A percentile compares a stretch with the other conserved stretches of the same genome.
phyloP scores from a whole-genome alignment of 331 rosid species.

The Quercus phellos region DNA sequence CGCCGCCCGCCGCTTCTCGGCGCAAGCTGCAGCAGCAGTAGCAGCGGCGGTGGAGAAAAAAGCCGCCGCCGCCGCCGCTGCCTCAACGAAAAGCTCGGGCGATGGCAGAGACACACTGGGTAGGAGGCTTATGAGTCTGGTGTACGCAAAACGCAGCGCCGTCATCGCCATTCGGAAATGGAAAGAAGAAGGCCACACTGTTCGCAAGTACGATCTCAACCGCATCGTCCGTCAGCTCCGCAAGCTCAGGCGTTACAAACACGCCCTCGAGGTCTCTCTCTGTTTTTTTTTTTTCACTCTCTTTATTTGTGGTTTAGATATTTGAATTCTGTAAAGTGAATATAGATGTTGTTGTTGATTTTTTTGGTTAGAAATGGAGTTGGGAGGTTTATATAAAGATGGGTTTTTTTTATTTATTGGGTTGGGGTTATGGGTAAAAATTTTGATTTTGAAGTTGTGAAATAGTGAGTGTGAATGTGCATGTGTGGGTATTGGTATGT shows the following conservation, averaged over 20 bases:
- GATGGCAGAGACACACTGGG: slow-evolving; percentile 63
- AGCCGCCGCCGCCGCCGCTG: not conserved
- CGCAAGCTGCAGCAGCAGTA: slow-evolving; percentile 9
- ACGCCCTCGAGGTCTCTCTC: slow-evolving; percentile 71
- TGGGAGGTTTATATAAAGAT: not conserved
- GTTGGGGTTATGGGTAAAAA: not conserved
- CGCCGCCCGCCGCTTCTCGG: slow-evolving; percentile 27
- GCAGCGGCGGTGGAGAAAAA: slow-evolving; percentile 10
- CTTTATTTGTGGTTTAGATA: not conserved
- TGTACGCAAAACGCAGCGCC: slow-evolving; percentile 70
- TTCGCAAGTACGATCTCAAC: slow-evolving; percentile 71
- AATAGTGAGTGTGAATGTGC: too few relatives aligned
- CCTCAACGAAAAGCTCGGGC: not conserved
- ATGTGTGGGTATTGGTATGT: not conserved
- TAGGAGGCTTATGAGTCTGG: slow-evolving; percentile 62
- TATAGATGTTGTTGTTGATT: not conserved
- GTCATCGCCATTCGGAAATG: slow-evolving; percentile 64
- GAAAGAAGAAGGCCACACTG: slow-evolving; percentile 66
- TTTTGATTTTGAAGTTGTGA: not conserved
- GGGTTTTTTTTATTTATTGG: not conserved
- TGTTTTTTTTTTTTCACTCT: not conserved
- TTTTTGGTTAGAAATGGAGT: not conserved
- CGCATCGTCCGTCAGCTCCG: slow-evolving; percentile 87
- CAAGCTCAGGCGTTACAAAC: slow-evolving; percentile 65
- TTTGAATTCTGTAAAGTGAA: too few relatives aligned